phyloP scores from a whole-genome alignment of 2,329 filamentous ascomycete genomes.

The Fusarium palustre region DNA sequence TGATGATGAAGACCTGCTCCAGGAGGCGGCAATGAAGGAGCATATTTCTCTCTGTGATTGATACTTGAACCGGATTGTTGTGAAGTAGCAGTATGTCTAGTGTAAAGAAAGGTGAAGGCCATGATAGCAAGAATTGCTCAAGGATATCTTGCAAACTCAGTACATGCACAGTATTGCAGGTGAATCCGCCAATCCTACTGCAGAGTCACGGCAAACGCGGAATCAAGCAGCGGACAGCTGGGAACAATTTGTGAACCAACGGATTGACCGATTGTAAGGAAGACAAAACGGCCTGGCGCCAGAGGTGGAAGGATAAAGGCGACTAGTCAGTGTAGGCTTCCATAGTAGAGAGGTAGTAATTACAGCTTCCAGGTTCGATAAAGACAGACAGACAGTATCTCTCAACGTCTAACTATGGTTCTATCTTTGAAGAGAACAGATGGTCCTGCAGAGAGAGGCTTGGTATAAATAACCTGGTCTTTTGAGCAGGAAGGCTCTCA shows the following conservation, averaged over 20 bases:
- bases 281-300: background rate
- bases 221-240: background rate
- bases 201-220: background rate
- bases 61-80: slow-evolving; percentile 2
- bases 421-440: background rate
- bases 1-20: slow-evolving; percentile 25
- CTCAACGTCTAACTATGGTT: background rate
- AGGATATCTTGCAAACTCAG: slow-evolving; percentile 12
- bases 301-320: background rate
- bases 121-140: background rate
- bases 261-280: background rate
- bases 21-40: slow-evolving; percentile 26
- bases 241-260: background rate
- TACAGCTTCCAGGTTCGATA: background rate
- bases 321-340: background rate
- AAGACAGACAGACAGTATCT: no score
- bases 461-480: background rate
- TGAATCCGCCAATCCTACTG: background rate
- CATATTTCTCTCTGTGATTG: slow-evolving; percentile 9
- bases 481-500: background rate
- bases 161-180: no score
- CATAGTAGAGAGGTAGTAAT: background rate
- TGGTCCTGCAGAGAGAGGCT: background rate
- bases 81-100: slow-evolving; percentile 7
- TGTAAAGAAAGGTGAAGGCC: background rate